phyloP scores from a whole-genome alignment of 371 early-diverging fungal species.

The Zopfochytrium polystomum region DNA sequence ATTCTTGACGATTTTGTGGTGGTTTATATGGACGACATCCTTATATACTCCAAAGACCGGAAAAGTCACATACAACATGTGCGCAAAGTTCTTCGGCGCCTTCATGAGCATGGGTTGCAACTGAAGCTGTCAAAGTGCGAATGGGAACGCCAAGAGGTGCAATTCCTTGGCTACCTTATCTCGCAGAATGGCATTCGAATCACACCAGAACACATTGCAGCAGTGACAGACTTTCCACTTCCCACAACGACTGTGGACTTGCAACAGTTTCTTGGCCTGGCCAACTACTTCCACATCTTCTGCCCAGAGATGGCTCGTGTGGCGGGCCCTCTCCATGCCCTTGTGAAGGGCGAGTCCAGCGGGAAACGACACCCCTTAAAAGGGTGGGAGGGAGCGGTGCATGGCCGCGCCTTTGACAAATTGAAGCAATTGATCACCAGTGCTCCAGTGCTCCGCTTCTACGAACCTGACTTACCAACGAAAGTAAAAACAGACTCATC shows the following conservation, averaged over 20 bases:
- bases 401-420: conserved; percentile 37
- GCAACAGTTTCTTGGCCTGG: conserved; percentile 48
- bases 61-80: conserved; percentile 20
- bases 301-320: conserved; percentile 44
- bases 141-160: conserved; percentile 51
- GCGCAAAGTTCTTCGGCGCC: conserved; percentile 24
- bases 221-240: conserved; percentile 37
- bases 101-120: conserved; percentile 36
- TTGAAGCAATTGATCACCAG: conserved; percentile 39
- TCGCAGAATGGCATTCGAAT: conserved; percentile 26
- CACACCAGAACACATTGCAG: conserved; percentile 39
- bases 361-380: conserved; percentile 30
- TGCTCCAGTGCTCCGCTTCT: conserved; percentile 34
- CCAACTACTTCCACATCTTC: conserved; percentile 55
- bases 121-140: conserved; percentile 53
- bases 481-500: conserved; percentile 53
- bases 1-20: conserved; percentile 20
- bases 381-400: background rate
- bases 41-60: conserved; percentile 42
- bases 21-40: conserved; percentile 46
- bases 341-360: background rate
- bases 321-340: conserved; percentile 38
- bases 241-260: conserved; percentile 41
- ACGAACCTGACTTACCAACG: conserved; percentile 29
- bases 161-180: too few species aligned